Conservation (phyloP, 2,329 filamentous ascomycete species). For the Neopestalotiopsis rosae region DNA sequence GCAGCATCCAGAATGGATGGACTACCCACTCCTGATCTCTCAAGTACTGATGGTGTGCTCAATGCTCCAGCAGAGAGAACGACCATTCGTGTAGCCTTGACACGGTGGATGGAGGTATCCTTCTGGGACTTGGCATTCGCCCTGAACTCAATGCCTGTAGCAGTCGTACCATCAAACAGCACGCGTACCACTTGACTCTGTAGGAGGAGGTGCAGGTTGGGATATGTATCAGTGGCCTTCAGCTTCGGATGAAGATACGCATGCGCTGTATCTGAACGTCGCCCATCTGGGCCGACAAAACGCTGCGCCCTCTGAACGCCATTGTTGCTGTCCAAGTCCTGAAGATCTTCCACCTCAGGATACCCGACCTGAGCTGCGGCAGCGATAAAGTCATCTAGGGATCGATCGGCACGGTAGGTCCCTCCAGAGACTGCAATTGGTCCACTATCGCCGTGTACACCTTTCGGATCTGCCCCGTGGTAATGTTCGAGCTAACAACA, state of each 20-base stretch:
- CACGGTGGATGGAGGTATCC: conserved; percentile 17
- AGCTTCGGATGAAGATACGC: conserved; percentile 57
- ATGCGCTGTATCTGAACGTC: conserved; percentile 57
- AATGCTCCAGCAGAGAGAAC: conserved; percentile 43
- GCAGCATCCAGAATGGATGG: conserved; percentile 48
- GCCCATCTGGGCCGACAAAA: conserved; percentile 35
- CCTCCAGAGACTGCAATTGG: conserved; percentile 55
- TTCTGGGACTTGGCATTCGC: conserved; percentile 43
- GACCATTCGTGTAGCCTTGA: conserved; percentile 55
- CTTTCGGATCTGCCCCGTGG: conserved; percentile 35
- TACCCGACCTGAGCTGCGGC: conserved; percentile 51
- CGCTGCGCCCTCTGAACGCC: conserved; percentile 28
- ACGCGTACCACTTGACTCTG: conserved; percentile 51
- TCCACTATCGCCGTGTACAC: conserved; percentile 51
- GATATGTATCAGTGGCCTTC: conserved; percentile 43
- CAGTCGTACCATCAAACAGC: conserved; percentile 23
- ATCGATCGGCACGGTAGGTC: conserved; percentile 42
- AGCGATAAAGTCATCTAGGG: conserved; percentile 50
- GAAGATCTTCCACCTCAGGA: conserved; percentile 51
- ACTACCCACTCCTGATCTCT: conserved; percentile 56
- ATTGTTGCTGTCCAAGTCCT: conserved; percentile 45
- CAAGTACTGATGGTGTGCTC: conserved; percentile 51
- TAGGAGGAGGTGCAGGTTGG: conserved; percentile 57
- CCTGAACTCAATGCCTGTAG: conserved; percentile 30
- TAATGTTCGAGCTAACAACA: conserved; percentile 4